Evolutionary conservation across 768 basidiomycete species (phyloP).

Genomic region (Clavaria fumosa): DNA sequence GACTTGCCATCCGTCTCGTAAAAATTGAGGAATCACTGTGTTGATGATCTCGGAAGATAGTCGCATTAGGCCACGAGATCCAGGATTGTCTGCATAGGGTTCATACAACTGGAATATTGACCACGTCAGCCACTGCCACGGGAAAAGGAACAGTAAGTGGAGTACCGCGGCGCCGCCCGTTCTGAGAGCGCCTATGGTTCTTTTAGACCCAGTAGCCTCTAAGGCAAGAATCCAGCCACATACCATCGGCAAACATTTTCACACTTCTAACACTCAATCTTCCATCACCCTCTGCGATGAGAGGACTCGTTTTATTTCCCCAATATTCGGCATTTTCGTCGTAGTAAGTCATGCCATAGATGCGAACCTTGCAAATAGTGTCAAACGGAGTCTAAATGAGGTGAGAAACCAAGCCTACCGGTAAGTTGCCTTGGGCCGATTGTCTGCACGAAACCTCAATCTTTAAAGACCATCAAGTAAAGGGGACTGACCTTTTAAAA

Average conservation of each 20-base stretch:
- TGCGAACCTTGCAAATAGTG: conserved; percentile 37
- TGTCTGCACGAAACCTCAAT: conserved; percentile 29
- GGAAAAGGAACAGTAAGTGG: too few species aligned
- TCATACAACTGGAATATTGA: conserved; percentile 42
- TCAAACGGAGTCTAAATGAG: neutral
- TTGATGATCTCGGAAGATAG: conserved; percentile 44
- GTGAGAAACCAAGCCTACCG: conserved; percentile 25
- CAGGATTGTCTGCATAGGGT: conserved; percentile 68
- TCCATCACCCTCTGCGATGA: conserved; percentile 42
- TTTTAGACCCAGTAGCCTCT: conserved; percentile 1
- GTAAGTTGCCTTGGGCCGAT: conserved; percentile 42
- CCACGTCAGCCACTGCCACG: conserved; percentile 2
- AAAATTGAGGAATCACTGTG: conserved; percentile 48
- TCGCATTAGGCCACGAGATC: conserved; percentile 66
- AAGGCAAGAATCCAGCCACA: conserved; percentile 6
- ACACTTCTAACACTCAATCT: conserved; percentile 59
- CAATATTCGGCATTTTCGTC: conserved; percentile 55
- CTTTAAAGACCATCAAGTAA: conserved; percentile 1
- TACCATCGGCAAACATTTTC: conserved; percentile 67
- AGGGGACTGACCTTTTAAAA: conserved; percentile 41
- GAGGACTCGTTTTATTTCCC: conserved; percentile 44
- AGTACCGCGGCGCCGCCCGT: conserved; percentile 80
- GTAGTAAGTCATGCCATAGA: conserved; percentile 66
- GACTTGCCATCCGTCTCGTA: conserved; percentile 82
- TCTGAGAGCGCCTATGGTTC: conserved; percentile 56